A percentile compares a stretch with the other conserved stretches of the same genome.
Conservation (phyloP, 306 rosid species). For the Lupinus albus region DNA sequence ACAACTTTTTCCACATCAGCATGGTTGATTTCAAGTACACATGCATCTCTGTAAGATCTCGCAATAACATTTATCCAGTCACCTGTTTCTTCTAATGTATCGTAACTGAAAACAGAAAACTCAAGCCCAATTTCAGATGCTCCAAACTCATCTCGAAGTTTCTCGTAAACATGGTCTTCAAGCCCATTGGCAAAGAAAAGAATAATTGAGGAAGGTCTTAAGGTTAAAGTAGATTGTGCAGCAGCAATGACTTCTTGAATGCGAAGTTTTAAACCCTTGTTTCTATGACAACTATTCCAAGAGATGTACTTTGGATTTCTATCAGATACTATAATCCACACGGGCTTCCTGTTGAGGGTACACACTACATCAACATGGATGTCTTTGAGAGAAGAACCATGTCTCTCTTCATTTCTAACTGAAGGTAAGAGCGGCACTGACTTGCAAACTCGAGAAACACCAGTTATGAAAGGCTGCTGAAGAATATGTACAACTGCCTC, state of each 20-base stretch:
- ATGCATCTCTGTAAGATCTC: constrained; percentile 59
- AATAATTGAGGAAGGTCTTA: constrained; percentile 73
- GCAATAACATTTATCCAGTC: constrained; percentile 68
- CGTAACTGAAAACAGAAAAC: constrained; percentile 54
- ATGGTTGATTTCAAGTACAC: constrained; percentile 62
- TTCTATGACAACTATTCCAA: constrained; percentile 56
- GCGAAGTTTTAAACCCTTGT: constrained; percentile 67
- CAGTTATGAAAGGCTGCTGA: constrained; percentile 73
- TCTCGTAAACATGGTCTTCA: constrained; percentile 40
- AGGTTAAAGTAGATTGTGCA: constrained; percentile 59
- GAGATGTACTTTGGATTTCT: constrained; percentile 76
- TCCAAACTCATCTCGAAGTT: constrained; percentile 57
- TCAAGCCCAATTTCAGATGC: constrained; percentile 59
- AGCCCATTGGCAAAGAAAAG: constrained; percentile 81
- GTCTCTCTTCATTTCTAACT: constrained; percentile 33
- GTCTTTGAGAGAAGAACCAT: constrained; percentile 38
- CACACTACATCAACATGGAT: constrained; percentile 76
- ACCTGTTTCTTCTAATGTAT: constrained; percentile 54
- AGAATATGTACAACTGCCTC: constrained; percentile 82
- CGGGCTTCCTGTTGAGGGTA: constrained; percentile 68
- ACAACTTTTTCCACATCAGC: constrained; percentile 30
- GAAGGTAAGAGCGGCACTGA: constrained; percentile 59
- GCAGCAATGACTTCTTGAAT: constrained; percentile 61
- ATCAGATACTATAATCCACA: constrained; percentile 89
- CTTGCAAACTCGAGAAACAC: constrained; percentile 91